Conservation (phyloP, 1,284 basidiomycete genomes). For the Trichosporon sp. region DNA sequence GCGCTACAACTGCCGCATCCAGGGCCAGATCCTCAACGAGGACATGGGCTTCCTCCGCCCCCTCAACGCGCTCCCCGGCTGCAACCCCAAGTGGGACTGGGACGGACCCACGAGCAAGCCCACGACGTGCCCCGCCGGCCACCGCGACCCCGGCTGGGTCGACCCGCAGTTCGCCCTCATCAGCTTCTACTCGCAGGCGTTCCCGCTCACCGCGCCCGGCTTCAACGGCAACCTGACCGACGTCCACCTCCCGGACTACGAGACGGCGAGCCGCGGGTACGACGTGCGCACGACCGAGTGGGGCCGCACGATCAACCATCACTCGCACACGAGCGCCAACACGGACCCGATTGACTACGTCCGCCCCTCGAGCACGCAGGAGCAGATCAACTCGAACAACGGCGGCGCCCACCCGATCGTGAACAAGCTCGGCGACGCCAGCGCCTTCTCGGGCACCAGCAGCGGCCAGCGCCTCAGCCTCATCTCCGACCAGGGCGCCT, state of each 20-base stretch:
- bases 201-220: not conserved
- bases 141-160: slow-evolving; percentile 12
- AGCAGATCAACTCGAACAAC: slow-evolving; percentile 1
- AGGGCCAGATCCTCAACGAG: slow-evolving; percentile 15
- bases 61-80: slow-evolving; percentile 14
- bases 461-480: not conserved
- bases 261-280: not conserved
- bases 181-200: not conserved
- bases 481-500: not conserved
- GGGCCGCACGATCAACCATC: slow-evolving; percentile 2
- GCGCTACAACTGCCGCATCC: slow-evolving; percentile 1
- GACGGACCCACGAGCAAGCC: slow-evolving; percentile 13
- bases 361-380: not conserved
- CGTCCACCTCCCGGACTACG: slow-evolving; percentile 1
- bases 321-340: not conserved
- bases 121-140: not conserved
- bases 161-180: slow-evolving; percentile 2
- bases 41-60: slow-evolving; percentile 11
- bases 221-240: not conserved
- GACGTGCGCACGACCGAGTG: slow-evolving; percentile 3
- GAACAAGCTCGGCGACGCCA: not conserved
- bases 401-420: slow-evolving; percentile 1
- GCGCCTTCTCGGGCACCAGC: not conserved
- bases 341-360: not conserved
- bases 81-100: slow-evolving; percentile 17